Evolutionary conservation across 176 grass and related monocot species (phyloP).

Genomic region (Oryza punctata): DNA sequence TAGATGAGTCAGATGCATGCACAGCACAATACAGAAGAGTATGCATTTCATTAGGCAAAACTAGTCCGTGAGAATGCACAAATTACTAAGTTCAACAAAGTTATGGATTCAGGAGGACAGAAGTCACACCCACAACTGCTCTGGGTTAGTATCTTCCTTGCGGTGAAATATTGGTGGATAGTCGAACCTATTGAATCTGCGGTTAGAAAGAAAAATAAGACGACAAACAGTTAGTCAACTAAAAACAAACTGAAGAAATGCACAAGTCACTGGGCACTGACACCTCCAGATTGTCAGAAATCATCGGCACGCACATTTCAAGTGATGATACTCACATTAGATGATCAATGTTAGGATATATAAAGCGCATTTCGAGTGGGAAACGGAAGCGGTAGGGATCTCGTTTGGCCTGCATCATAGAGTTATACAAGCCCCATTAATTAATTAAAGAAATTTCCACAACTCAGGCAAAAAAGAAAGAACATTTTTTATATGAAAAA

Average conservation of each 20-base stretch:
- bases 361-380: conserved; percentile 91
- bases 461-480: background rate
- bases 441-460: conserved; percentile 6
- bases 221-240: background rate
- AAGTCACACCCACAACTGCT: conserved; percentile 70
- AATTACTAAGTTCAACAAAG: background rate
- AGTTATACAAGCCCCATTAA: conserved; percentile 4
- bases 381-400: conserved; percentile 91
- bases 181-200: conserved; percentile 96
- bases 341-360: conserved; percentile 95
- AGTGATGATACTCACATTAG: conserved; percentile 66
- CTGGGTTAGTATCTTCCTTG: conserved; percentile 80
- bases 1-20: conserved; percentile 25
- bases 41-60: background rate
- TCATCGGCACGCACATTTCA: background rate
- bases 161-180: conserved; percentile 94
- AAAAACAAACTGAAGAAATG: conserved; percentile 5
- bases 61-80: background rate
- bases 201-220: conserved; percentile 29
- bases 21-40: background rate
- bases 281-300: conserved; percentile 1
- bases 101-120: conserved; percentile 16
- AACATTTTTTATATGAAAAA: background rate
- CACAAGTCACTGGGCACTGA: background rate
- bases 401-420: conserved; percentile 74